A percentile compares a stretch with the other conserved stretches of the same genome.
Evolutionary conservation across 306 rosid genomes (phyloP).

Genomic region (Vicia sativa): DNA sequence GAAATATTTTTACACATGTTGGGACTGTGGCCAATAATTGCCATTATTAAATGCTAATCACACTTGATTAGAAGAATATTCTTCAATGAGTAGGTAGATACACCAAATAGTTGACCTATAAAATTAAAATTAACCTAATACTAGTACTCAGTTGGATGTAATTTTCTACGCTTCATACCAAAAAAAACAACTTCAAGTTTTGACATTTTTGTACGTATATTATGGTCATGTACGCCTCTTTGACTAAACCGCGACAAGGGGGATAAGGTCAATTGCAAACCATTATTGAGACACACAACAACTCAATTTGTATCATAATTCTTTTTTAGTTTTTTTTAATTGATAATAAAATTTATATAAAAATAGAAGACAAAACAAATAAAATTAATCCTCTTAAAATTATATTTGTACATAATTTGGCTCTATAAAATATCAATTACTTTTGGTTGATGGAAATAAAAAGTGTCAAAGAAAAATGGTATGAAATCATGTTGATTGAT

Average conservation of each 20-base stretch:
- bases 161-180: conserved; percentile 2
- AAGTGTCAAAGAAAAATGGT: too few relatives aligned
- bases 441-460: too few relatives aligned
- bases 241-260: conserved; percentile 6
- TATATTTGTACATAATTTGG: too few relatives aligned
- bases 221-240: neutral
- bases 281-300: neutral
- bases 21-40: conserved; percentile 33
- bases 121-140: neutral
- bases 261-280: conserved; percentile 6
- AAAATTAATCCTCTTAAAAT: too few relatives aligned
- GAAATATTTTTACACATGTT: conserved; percentile 28
- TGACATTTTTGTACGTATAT: neutral
- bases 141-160: neutral
- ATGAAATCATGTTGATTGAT: too few relatives aligned
- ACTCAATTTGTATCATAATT: neutral
- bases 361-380: too few relatives aligned
- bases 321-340: too few relatives aligned
- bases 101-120: conserved; percentile 38
- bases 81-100: conserved; percentile 15
- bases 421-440: too few relatives aligned
- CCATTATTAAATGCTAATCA: conserved; percentile 18
- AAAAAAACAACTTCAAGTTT: neutral
- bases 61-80: conserved; percentile 38
- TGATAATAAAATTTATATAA: too few relatives aligned